Conservation (phyloP, 257 asterid species). For the Solanum habrochaites region DNA sequence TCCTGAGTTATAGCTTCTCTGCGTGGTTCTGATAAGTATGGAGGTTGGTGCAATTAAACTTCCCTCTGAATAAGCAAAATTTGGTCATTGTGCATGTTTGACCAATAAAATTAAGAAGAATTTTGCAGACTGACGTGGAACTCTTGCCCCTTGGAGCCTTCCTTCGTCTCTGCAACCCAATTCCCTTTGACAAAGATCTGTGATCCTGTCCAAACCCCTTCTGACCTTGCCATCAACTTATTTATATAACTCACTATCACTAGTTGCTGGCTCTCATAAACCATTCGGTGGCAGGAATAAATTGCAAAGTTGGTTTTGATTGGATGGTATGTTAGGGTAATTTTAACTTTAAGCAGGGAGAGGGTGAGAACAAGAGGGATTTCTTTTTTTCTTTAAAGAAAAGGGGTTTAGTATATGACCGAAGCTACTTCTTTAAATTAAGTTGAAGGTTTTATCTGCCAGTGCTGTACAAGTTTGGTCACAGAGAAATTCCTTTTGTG, state of each 20-base stretch:
- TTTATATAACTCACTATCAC: not conserved
- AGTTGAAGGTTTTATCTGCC: not conserved
- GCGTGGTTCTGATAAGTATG: not conserved
- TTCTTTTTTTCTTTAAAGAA: not conserved
- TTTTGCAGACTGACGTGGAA: not conserved
- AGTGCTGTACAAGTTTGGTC: not conserved
- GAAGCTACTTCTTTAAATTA: not conserved
- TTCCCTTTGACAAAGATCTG: not conserved
- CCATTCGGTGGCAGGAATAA: not conserved
- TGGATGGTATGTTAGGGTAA: not conserved
- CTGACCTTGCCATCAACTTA: not conserved
- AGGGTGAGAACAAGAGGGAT: not conserved
- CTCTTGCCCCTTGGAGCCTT: not conserved
- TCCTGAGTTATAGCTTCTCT: not conserved
- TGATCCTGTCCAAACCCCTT: not conserved
- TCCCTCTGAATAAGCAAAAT: not conserved
- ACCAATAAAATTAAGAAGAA: not conserved
- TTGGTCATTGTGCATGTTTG: not conserved
- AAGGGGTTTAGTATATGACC: not conserved
- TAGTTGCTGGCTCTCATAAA: not conserved
- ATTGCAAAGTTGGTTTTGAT: not conserved
- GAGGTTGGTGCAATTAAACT: not conserved
- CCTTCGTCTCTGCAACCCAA: not conserved
- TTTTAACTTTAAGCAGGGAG: not conserved
- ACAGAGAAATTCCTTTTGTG: not conserved